Evolutionary conservation across 192 early-diverging fungal species (phyloP), one percentile per base, ranked within the genome.

Genomic region (Gamsiella multidivaricata): DNA sequence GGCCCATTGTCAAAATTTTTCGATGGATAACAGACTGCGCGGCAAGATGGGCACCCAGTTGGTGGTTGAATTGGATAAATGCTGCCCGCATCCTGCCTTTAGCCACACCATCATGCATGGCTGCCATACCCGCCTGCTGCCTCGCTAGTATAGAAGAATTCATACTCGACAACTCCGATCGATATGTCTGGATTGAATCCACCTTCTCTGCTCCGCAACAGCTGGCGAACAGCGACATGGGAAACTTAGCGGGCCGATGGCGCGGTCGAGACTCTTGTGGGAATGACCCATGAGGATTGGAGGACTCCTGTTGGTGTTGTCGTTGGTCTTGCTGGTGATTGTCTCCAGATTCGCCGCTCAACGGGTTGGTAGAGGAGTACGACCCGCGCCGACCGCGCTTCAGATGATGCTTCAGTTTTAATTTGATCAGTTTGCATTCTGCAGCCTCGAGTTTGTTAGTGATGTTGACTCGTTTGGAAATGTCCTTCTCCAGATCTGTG

Each of bases 1-100:
- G 89, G 23, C 61, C 70, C 90, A 93, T 91, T 0, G 84, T 83
- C 50, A 89, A 61, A 18, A 88, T 89, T 50, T 71, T 76, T 32
- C 85, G 76, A 76, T 92, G 81, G 20, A 91, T 61, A 6, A 92
- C 81, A 2, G 82, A 67, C 45, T 90, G 88, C 14, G 88, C 83
- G 2, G 93, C 93, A 66, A 94, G 83, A 46, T 96, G 93, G 1
- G 94, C 89, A 3, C 90, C 85, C 14, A 91, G 79, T 52, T 91
- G 87, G 49, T 85, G 70, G 53, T 90, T 88, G 81, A 96, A 96
- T 68, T 91, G 83, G 17, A 96, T 80, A 73, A 96, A 92, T 6
- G 91, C 93, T 14, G 91, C 86, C 15, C 85, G 80, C 52, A 84
- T 57, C 36, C 82, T 80, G 32, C 54, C 43, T 39, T 81, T 64